Evolutionary conservation across 2,329 filamentous ascomycete species (phyloP).

Genomic region (Aspergillus sp.): DNA sequence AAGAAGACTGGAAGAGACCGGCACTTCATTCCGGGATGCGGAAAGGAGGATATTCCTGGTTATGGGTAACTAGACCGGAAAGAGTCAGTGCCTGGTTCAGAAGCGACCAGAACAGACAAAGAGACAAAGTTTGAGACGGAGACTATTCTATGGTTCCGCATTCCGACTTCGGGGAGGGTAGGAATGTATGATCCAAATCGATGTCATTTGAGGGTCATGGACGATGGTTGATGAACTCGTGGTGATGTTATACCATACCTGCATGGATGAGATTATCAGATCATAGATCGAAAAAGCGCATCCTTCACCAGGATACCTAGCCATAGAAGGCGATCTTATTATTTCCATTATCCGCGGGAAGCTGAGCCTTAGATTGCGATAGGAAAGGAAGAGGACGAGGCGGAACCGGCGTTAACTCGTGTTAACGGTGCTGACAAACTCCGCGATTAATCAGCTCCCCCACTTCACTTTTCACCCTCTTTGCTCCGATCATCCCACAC

Average conservation of each 20-base stretch:
- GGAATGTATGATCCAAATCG: too few species aligned
- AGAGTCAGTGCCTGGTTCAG: background rate
- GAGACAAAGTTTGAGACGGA: background rate
- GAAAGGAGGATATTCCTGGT: too few species aligned
- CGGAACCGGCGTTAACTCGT: background rate
- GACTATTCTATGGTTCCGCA: slow-evolving; percentile 5
- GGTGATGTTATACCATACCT: too few species aligned
- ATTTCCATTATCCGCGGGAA: background rate
- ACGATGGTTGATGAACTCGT: too few species aligned
- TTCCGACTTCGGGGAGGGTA: slow-evolving; percentile 13
- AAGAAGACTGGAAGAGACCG: too few species aligned
- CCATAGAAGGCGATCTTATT: background rate
- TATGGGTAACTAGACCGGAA: too few species aligned
- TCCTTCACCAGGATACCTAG: too few species aligned
- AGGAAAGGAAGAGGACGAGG: background rate
- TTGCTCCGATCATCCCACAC: slow-evolving; percentile 7
- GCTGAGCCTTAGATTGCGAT: background rate
- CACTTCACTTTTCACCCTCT: slow-evolving; percentile 6
- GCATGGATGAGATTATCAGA: too few species aligned
- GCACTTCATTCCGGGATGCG: too few species aligned
- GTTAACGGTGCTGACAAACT: slow-evolving; percentile 2
- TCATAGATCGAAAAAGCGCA: too few species aligned
- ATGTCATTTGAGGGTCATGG: too few species aligned
- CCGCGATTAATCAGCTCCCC: slow-evolving; percentile 6
- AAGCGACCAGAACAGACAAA: background rate